A percentile compares a stretch with the other conserved stretches of the same genome.
Evolutionary conservation across 805 yeast species (phyloP).

Genomic region (Suhomyces xylopsoci): DNA sequence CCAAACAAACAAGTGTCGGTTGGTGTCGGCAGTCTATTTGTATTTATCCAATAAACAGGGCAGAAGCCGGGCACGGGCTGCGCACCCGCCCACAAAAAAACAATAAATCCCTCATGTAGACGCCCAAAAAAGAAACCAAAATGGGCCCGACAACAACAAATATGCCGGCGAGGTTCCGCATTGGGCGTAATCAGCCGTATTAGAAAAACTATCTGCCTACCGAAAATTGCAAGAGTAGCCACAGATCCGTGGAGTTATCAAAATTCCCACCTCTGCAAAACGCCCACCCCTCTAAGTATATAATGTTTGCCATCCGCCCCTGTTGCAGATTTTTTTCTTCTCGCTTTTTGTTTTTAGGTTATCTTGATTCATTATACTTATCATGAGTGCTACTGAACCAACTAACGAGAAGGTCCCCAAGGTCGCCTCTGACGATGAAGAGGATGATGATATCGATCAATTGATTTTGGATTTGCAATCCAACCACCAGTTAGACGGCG

Average conservation of each 20-base stretch:
- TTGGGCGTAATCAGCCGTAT: slow-evolving; percentile 4
- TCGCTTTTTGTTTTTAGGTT: slow-evolving; percentile 3
- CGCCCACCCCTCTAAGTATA: slow-evolving; percentile 1
- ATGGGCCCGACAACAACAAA: background rate
- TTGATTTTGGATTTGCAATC: slow-evolving; percentile 78
- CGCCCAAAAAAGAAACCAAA: background rate
- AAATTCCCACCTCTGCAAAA: background rate
- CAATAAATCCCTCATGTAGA: background rate
- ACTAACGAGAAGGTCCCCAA: slow-evolving; percentile 51
- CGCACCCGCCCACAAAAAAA: background rate
- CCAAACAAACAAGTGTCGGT: background rate
- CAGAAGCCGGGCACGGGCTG: background rate
- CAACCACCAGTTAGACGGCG: slow-evolving; percentile 34
- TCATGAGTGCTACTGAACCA: slow-evolving; percentile 46
- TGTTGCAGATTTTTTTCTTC: background rate
- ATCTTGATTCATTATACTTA: slow-evolving; percentile 3
- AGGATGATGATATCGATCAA: slow-evolving; percentile 52
- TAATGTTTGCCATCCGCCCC: background rate
- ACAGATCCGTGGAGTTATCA: background rate
- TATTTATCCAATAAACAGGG: background rate
- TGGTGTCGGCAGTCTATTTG: too few species aligned
- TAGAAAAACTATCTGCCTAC: background rate
- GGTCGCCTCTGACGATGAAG: slow-evolving; percentile 53
- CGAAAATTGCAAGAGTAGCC: background rate
- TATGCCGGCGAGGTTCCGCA: background rate